These are phyloP conservation scores for Boletus reticulatus DNA, from an alignment of 768 basidiomycete genomes.

Conservation along the genomic window DNA sequence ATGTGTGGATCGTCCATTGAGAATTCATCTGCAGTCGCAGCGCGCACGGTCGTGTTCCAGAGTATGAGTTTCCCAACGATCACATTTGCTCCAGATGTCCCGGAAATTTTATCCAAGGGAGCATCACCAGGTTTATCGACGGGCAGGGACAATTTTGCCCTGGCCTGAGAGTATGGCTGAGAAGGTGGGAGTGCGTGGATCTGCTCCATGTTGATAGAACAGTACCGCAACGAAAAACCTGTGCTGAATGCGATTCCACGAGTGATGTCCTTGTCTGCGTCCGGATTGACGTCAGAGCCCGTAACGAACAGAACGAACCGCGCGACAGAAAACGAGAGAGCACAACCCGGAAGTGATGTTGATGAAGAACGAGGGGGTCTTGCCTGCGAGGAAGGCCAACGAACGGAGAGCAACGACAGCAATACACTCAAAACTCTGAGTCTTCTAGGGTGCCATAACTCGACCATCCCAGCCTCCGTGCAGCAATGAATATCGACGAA, in stretches of 20 bases:
- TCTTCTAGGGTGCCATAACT: conserved; percentile 65
- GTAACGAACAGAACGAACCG: conserved; percentile 68
- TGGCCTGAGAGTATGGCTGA: conserved; percentile 38
- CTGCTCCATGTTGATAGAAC: conserved; percentile 37
- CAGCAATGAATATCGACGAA: conserved; percentile 47
- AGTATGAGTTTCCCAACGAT: conserved; percentile 44
- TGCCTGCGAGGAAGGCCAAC: conserved; percentile 8
- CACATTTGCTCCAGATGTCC: conserved; percentile 34
- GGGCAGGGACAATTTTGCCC: conserved; percentile 55
- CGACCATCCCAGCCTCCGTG: conserved; percentile 58
- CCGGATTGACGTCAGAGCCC: conserved; percentile 77
- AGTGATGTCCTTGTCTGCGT: conserved; percentile 59
- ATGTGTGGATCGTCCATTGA: conserved; percentile 66
- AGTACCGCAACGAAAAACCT: conserved; percentile 53
- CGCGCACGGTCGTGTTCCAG: conserved; percentile 52
- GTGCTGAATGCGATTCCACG: conserved; percentile 66
- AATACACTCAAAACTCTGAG: conserved; percentile 53
- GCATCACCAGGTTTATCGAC: conserved; percentile 49
- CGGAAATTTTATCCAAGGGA: conserved; percentile 37
- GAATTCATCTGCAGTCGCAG: conserved; percentile 63
- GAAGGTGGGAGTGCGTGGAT: conserved; percentile 14
- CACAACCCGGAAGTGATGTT: conserved; percentile 53
- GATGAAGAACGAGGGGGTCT: conserved; percentile 27
- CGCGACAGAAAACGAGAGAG: conserved; percentile 54
- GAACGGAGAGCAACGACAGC: conserved; percentile 37